Conservation (phyloP, 2,329 filamentous ascomycete genomes). For the Aschersonia sp. region DNA sequence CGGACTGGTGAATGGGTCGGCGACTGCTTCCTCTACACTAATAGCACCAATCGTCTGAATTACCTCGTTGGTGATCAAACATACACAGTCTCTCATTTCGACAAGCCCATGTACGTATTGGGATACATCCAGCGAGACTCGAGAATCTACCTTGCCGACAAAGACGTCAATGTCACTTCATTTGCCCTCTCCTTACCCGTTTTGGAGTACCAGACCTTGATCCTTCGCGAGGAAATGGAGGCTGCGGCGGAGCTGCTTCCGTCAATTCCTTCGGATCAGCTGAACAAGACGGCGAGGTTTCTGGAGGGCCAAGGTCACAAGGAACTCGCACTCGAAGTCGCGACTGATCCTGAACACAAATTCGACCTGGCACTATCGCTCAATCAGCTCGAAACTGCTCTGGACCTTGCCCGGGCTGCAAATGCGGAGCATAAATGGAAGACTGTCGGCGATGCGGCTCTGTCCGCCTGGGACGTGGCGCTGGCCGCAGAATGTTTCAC, state of each 20-base stretch:
- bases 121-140: slow-evolving; percentile 93
- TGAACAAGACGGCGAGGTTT: slow-evolving; percentile 97
- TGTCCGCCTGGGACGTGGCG: slow-evolving; percentile 71
- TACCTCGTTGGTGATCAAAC: slow-evolving; percentile 97
- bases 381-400: slow-evolving; percentile 70
- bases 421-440: slow-evolving; percentile 98
- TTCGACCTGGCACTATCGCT: slow-evolving; percentile 82
- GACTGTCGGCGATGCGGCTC: slow-evolving; percentile 81
- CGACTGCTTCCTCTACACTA: slow-evolving; percentile 98
- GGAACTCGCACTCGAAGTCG: slow-evolving; percentile 84
- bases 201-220: slow-evolving; percentile 91
- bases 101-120: slow-evolving; percentile 85
- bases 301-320: slow-evolving; percentile 95
- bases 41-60: slow-evolving; percentile 89
- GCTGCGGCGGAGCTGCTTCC: slow-evolving; percentile 72
- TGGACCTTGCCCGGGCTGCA: slow-evolving; percentile 68
- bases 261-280: slow-evolving; percentile 78
- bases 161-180: slow-evolving; percentile 83
- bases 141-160: slow-evolving; percentile 89
- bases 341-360: slow-evolving; percentile 89
- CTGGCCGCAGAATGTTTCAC: slow-evolving; percentile 89
- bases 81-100: slow-evolving; percentile 94
- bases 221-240: slow-evolving; percentile 87
- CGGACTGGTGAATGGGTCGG: slow-evolving; percentile 96
- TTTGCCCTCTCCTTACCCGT: slow-evolving; percentile 85